Conservation (phyloP, 768 basidiomycete genomes). For the Boletus pseudopeckii region DNA sequence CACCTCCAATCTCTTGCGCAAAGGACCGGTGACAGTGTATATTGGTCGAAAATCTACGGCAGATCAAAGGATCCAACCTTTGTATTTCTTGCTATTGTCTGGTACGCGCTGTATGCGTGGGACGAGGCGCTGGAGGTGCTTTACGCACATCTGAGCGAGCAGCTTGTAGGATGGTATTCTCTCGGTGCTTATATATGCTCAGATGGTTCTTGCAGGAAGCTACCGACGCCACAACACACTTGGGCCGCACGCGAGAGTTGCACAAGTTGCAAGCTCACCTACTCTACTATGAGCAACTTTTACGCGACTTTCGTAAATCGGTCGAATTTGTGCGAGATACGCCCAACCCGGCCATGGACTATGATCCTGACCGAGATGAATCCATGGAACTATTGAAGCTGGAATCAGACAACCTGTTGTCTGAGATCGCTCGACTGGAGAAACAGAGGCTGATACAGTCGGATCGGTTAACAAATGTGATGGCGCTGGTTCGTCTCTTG, state of each 20-base stretch:
- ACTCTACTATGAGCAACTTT: constrained; percentile 51
- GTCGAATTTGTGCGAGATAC: constrained; percentile 49
- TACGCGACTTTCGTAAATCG: constrained; percentile 52
- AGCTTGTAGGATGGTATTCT: constrained; percentile 34
- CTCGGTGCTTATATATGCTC: not conserved
- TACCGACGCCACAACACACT: constrained; percentile 35
- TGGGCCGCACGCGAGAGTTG: constrained; percentile 47
- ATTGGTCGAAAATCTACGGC: constrained; percentile 34
- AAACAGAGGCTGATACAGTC: constrained; percentile 27
- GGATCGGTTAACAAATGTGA: constrained; percentile 32
- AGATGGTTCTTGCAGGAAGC: constrained; percentile 38
- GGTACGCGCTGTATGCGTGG: constrained; percentile 63
- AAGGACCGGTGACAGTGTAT: constrained; percentile 35
- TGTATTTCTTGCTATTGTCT: constrained; percentile 41
- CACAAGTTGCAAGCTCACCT: constrained; percentile 58
- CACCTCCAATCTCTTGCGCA: constrained; percentile 30
- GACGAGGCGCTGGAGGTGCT: constrained; percentile 54
- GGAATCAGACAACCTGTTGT: constrained; percentile 32
- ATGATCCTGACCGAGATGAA: constrained; percentile 3
- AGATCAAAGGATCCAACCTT: constrained; percentile 33
- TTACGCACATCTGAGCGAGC: constrained; percentile 46
- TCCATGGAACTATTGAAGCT: constrained; percentile 12
- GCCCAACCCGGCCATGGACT: constrained; percentile 46
- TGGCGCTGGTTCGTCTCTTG: constrained; percentile 23
- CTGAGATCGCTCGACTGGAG: constrained; percentile 41